Conservation (phyloP, 2,329 filamentous ascomycete species). For the Paramyrothecium sp. region DNA sequence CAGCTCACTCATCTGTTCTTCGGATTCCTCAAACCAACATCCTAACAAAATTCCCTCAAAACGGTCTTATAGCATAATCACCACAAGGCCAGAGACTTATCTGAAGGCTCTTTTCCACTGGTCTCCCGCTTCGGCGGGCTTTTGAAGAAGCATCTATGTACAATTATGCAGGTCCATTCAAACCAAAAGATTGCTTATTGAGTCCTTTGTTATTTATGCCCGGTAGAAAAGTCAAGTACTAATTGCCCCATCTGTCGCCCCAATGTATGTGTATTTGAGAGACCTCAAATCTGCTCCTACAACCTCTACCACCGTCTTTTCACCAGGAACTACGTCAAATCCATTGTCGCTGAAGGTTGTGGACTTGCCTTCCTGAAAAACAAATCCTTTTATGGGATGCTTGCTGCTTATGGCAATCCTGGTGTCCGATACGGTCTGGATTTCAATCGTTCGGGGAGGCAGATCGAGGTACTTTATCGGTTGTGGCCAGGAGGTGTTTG, state of each 20-base stretch:
- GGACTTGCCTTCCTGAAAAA: slow-evolving; percentile 41
- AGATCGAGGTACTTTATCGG: slow-evolving; percentile 56
- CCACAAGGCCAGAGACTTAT: too few species aligned
- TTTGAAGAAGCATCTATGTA: too few species aligned
- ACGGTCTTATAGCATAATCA: too few species aligned
- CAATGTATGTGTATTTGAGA: not conserved
- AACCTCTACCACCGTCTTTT: slow-evolving; percentile 37
- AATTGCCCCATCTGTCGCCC: not conserved
- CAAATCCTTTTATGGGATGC: slow-evolving; percentile 52
- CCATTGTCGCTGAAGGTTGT: slow-evolving; percentile 50
- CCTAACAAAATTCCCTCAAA: too few species aligned
- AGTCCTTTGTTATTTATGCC: too few species aligned
- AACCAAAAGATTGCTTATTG: too few species aligned
- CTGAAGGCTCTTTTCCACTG: too few species aligned
- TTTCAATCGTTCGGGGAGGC: slow-evolving; percentile 27
- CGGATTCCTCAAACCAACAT: too few species aligned
- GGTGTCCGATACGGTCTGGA: slow-evolving; percentile 25
- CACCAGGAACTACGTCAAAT: slow-evolving; percentile 51
- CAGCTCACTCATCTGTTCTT: too few species aligned
- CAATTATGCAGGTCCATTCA: too few species aligned
- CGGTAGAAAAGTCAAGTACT: not conserved
- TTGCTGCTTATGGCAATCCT: slow-evolving; percentile 27
- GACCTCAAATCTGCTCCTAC: slow-evolving; percentile 33
- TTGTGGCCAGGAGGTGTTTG: slow-evolving; percentile 54
- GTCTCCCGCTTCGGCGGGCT: too few species aligned